Evolutionary conservation across 2,329 filamentous ascomycete genomes (phyloP).

Genomic region (Pseudocercospora crystallina): DNA sequence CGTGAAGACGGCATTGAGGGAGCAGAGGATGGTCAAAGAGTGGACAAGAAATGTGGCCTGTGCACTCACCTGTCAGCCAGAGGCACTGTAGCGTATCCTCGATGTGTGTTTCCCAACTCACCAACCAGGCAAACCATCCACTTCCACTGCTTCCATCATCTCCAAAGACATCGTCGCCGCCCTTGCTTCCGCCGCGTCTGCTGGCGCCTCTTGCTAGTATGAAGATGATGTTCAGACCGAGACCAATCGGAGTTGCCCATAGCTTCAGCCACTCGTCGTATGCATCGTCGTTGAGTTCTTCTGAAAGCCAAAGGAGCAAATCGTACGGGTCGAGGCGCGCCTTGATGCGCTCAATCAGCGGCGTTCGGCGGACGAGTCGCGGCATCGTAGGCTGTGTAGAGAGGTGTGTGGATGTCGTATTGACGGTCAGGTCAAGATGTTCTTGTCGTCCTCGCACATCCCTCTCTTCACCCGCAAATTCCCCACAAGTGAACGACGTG

Average conservation of each 20-base stretch:
- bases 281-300: conserved; percentile 87
- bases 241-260: conserved; percentile 72
- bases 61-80: conserved; percentile 8
- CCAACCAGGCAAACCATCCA: conserved; percentile 68
- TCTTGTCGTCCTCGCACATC: too few species aligned
- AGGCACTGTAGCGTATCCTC: not conserved
- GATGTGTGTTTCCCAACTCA: conserved; percentile 37
- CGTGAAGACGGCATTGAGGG: conserved; percentile 76
- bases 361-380: conserved; percentile 76
- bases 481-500: too few species aligned
- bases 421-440: too few species aligned
- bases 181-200: conserved; percentile 38
- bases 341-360: conserved; percentile 77
- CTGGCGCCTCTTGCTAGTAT: conserved; percentile 71
- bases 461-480: too few species aligned
- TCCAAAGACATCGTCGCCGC: conserved; percentile 77
- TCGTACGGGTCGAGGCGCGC: conserved; percentile 83
- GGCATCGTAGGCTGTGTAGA: conserved; percentile 54
- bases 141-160: conserved; percentile 46
- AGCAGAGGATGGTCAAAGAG: conserved; percentile 64
- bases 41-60: conserved; percentile 65
- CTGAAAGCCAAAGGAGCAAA: conserved; percentile 84
- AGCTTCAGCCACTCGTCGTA: conserved; percentile 77
- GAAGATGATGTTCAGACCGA: conserved; percentile 76
- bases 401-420: not conserved